Evolutionary conservation across 441 rosid genomes (phyloP), one percentile per base, ranked within the genome.

Genomic region (California macrophylla): DNA sequence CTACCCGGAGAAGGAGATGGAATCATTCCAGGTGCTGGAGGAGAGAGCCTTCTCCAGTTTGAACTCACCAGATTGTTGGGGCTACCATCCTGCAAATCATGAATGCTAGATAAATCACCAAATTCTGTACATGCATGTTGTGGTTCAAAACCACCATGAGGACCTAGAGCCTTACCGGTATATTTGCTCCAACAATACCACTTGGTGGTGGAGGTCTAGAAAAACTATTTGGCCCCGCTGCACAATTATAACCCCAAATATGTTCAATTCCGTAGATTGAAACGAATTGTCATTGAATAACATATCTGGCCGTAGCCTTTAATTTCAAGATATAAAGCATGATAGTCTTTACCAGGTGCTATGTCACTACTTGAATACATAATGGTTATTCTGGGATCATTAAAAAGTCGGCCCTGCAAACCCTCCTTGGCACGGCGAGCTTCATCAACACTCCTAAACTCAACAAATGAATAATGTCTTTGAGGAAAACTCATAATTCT

Each of bases 381-480:
- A 24, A 90, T 95, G 30, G 93, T 89, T 75, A 95, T 89, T 68
- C 97, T 91, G 72, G 97, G 87, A 78, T 95, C 96, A 64, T 84
- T 87, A 68, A 92, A 92, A 71, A 95, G 83, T 69, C 97, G 85
- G 32, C 99, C 98, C 76, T 95, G 97, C 76, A 92, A 76, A 18
- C 92, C 97, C 77, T 92, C 99, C 83, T 92, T 94, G 24, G 95
- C 90, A 68, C 93, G 83, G 58, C 92, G 86, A 71, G 99, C 99
- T 85, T 94, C 98, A 68, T 92, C 97, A 25, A 85, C 83, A 66
- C 96, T 94, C 74, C 99, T 85, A 78, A 94, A 94, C 81, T 90
- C 93, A 77, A 92, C 96, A 79, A 92, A 92, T 36, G 98, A 87
- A 77, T 83, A 92, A 75, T 94, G 77, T 77, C 90, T 90, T 36